Evolutionary conservation across 2,329 filamentous ascomycete genomes (phyloP).

Genomic region (Xylaria arbuscula): DNA sequence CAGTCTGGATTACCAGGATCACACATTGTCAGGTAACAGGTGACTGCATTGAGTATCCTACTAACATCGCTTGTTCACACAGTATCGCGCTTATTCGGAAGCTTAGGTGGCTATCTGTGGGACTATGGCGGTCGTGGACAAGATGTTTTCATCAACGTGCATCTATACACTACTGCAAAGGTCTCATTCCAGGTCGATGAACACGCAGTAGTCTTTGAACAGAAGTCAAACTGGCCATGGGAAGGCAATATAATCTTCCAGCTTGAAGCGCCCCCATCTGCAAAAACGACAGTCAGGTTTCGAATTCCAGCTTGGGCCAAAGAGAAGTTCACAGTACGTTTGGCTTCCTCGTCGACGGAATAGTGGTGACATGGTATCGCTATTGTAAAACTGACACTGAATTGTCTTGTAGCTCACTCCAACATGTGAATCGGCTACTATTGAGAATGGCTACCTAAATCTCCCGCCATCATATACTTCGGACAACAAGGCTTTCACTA

Average conservation of each 20-base stretch:
- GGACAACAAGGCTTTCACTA: constrained; percentile 55
- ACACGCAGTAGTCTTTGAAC: constrained; percentile 55
- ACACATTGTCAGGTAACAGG: neutral
- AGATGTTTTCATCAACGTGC: constrained; percentile 60
- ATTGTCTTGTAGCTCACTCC: constrained; percentile 51
- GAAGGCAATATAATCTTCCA: constrained; percentile 62
- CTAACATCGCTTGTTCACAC: neutral
- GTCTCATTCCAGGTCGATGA: constrained; percentile 54
- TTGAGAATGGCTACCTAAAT: constrained; percentile 62
- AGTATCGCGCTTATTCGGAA: constrained; percentile 64
- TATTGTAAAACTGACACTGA: constrained; percentile 23
- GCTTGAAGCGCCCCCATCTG: constrained; percentile 49
- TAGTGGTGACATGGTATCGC: constrained; percentile 10
- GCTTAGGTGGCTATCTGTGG: constrained; percentile 68
- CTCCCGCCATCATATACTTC: constrained; percentile 56
- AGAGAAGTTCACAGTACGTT: constrained; percentile 45
- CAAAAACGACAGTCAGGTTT: constrained; percentile 58
- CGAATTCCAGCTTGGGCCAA: constrained; percentile 66
- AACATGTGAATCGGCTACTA: constrained; percentile 44
- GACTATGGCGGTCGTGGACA: constrained; percentile 50
- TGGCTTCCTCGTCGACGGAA: neutral
- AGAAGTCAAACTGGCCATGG: constrained; percentile 69
- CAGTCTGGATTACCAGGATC: neutral
- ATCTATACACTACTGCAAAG: constrained; percentile 65
- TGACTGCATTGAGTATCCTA: neutral